Conservation (phyloP, 179 eudicot genomes). For the Vitellaria paradoxa region DNA sequence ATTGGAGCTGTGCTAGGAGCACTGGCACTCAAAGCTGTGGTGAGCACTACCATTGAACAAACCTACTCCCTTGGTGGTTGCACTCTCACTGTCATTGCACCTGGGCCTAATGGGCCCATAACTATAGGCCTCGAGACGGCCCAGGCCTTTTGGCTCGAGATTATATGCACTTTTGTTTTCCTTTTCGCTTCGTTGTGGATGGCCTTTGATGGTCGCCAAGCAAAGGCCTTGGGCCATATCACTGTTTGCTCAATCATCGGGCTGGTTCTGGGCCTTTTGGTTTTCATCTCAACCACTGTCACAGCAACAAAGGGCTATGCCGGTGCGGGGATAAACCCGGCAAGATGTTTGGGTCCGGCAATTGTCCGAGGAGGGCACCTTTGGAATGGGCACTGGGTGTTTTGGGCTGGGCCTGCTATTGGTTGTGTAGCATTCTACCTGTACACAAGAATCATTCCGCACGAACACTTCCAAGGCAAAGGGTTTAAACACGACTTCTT, state of each 20-base stretch:
- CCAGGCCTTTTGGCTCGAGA: constrained; percentile 39
- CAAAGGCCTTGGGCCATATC: constrained; percentile 22
- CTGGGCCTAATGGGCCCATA: constrained; percentile 33
- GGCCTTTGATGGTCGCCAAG: constrained; percentile 34
- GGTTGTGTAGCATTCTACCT: constrained; percentile 37
- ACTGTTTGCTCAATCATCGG: constrained; percentile 22
- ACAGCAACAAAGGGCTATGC: constrained; percentile 33
- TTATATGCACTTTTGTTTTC: constrained; percentile 33
- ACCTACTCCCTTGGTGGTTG: constrained; percentile 41
- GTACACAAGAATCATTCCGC: constrained; percentile 41
- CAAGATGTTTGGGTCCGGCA: constrained; percentile 43
- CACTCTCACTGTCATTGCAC: constrained; percentile 28
- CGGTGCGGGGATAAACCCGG: constrained; percentile 42
- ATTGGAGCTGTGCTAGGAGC: constrained; percentile 35
- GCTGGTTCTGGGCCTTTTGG: constrained; percentile 33
- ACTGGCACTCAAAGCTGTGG: constrained; percentile 36
- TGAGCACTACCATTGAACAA: constrained; percentile 15
- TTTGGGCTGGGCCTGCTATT: constrained; percentile 36
- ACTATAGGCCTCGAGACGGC: constrained; percentile 24
- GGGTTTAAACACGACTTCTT: constrained; percentile 34
- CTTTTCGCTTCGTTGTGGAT: constrained; percentile 41
- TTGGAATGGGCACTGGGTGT: constrained; percentile 44
- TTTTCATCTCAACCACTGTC: constrained; percentile 29
- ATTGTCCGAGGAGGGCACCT: constrained; percentile 40
- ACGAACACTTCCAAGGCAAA: constrained; percentile 24